phyloP scores from a whole-genome alignment of 805 yeast genomes.

The Cyberlindnera mississippiensis region DNA sequence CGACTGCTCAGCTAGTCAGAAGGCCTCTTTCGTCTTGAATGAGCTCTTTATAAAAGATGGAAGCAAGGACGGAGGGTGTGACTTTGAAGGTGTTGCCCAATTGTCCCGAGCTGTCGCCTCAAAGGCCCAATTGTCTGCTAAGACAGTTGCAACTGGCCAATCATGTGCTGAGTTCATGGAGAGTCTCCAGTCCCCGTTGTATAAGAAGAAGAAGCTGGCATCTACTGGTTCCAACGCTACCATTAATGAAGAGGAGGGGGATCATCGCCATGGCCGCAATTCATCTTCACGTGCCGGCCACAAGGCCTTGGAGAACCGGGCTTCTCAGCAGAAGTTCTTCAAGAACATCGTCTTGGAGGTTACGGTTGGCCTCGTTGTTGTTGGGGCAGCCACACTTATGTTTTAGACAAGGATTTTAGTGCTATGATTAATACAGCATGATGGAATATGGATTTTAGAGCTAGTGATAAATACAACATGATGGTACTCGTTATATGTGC shows the following conservation, averaged over 20 bases:
- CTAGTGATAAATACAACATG: neutral
- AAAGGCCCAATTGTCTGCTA: conserved; percentile 8
- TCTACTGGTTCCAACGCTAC: neutral
- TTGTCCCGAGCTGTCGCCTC: conserved; percentile 13
- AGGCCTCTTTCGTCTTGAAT: conserved; percentile 59
- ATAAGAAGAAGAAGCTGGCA: neutral
- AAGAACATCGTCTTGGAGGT: conserved; percentile 6
- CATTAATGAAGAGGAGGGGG: neutral
- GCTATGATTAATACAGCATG: neutral
- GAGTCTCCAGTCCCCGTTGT: neutral
- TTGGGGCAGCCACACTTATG: conserved; percentile 2
- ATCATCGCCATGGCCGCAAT: neutral
- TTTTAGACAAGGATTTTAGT: conserved; percentile 3
- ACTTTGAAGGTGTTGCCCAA: conserved; percentile 23
- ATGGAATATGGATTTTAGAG: neutral
- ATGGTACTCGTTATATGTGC: no score
- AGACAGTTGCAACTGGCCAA: conserved; percentile 14
- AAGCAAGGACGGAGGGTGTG: conserved; percentile 28
- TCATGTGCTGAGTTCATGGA: conserved; percentile 19
- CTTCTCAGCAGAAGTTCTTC: conserved; percentile 10
- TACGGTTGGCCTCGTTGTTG: conserved; percentile 7
- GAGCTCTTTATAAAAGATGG: conserved; percentile 51
- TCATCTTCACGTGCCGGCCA: neutral
- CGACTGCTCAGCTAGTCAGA: conserved; percentile 59
- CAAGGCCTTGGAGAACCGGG: conserved; percentile 6